Conservation (phyloP, 805 yeast species). For the Candida qinlingensis region DNA sequence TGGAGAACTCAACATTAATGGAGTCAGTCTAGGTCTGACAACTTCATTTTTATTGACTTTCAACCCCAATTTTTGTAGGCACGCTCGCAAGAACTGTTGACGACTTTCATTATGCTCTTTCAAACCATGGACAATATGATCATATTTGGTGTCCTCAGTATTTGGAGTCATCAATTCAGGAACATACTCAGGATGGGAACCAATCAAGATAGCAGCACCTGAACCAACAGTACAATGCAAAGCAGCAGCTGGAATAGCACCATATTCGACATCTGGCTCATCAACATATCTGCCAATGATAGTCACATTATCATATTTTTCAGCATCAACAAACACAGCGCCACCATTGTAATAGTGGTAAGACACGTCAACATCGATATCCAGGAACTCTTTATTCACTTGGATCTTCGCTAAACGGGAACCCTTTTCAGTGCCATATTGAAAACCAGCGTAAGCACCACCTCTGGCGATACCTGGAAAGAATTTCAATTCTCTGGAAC, state of each 20-base stretch:
- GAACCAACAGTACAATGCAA: constrained; percentile 62
- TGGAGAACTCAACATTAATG: constrained; percentile 49
- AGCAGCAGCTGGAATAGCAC: constrained; percentile 56
- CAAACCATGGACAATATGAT: constrained; percentile 36
- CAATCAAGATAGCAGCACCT: constrained; percentile 74
- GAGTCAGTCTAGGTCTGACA: constrained; percentile 62
- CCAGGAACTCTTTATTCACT: constrained; percentile 31
- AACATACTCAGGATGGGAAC: constrained; percentile 86
- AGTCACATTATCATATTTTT: constrained; percentile 52
- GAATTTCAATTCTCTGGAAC: constrained; percentile 74
- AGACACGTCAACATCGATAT: constrained; percentile 25
- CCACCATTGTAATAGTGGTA: constrained; percentile 82
- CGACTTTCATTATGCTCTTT: constrained; percentile 42
- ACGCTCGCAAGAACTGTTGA: constrained; percentile 47
- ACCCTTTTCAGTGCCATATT: constrained; percentile 72
- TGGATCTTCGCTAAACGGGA: constrained; percentile 52
- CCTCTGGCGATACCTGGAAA: constrained; percentile 86
- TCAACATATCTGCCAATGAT: constrained; percentile 67
- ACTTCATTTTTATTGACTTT: constrained; percentile 52
- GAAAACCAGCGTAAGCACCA: constrained; percentile 73
- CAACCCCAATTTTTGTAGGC: constrained; percentile 59
- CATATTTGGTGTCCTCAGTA: constrained; percentile 25
- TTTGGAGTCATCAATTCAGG: constrained; percentile 43
- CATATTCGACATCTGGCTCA: constrained; percentile 43
- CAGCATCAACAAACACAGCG: constrained; percentile 74